Evolutionary conservation across 805 yeast genomes (phyloP).

Genomic region (Candida khao-thaluensis): DNA sequence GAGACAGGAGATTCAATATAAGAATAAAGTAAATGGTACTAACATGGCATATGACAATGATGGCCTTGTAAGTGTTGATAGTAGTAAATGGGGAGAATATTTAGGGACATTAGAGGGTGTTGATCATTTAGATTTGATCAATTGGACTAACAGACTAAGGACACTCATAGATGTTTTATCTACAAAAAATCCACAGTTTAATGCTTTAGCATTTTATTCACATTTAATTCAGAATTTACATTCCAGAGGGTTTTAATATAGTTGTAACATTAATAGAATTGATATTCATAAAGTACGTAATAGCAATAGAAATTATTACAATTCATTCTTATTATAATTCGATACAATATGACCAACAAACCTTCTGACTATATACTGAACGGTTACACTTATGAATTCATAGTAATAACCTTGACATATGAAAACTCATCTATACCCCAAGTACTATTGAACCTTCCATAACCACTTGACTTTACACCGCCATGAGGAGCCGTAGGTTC

Average conservation of each 20-base stretch:
- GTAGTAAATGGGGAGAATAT: slow-evolving; percentile 83
- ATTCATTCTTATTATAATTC: too few species aligned
- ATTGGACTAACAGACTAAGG: slow-evolving; percentile 66
- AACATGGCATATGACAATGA: slow-evolving; percentile 48
- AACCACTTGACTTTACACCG: slow-evolving; percentile 40
- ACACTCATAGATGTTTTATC: slow-evolving; percentile 26
- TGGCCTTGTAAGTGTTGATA: slow-evolving; percentile 78
- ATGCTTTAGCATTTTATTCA: slow-evolving; percentile 68
- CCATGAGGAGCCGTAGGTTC: slow-evolving; percentile 46
- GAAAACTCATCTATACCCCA: slow-evolving; percentile 48
- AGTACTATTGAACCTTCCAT: slow-evolving; percentile 35
- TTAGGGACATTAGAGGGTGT: slow-evolving; percentile 74
- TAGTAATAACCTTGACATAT: slow-evolving; percentile 23
- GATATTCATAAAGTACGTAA: neutral
- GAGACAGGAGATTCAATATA: slow-evolving; percentile 17
- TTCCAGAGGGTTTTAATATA: slow-evolving; percentile 49
- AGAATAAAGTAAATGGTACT: slow-evolving; percentile 5
- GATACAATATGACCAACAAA: too few species aligned
- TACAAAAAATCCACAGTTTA: slow-evolving; percentile 43
- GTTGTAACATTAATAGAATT: too few species aligned
- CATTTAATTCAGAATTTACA: slow-evolving; percentile 66
- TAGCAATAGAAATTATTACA: too few species aligned
- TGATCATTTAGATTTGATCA: slow-evolving; percentile 84
- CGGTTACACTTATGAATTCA: neutral
- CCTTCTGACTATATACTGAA: neutral